A percentile compares a stretch with the other conserved stretches of the same genome.
Conservation (phyloP, 108 stramenopile genomes). For the Nitzschia palea region DNA sequence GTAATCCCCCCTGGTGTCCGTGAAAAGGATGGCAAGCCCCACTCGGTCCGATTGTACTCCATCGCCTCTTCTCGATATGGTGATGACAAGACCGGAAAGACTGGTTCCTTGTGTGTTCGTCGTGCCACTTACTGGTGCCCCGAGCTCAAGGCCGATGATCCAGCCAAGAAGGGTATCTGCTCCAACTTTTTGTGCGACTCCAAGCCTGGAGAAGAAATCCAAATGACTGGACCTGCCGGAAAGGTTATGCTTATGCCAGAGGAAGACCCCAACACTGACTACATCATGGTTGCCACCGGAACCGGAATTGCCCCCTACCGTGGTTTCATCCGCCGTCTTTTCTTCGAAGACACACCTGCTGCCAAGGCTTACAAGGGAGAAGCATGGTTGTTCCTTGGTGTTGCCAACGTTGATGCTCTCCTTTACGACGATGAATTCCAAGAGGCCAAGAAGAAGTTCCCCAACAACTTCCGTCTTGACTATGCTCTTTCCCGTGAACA, state of each 20-base stretch:
- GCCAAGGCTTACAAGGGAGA: slow-evolving; percentile 88
- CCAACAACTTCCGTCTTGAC: slow-evolving; percentile 94
- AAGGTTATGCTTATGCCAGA: slow-evolving; percentile 99
- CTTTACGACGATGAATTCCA: slow-evolving; percentile 97
- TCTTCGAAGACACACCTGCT: slow-evolving; percentile 91
- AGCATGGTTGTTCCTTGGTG: slow-evolving; percentile 98
- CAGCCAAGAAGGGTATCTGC: slow-evolving; percentile 97
- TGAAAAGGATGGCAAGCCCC: slow-evolving; percentile 96
- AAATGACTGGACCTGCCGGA: slow-evolving; percentile 94
- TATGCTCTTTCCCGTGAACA: slow-evolving; percentile 96
- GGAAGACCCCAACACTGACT: slow-evolving; percentile 88
- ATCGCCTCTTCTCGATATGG: slow-evolving; percentile 98
- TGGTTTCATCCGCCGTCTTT: slow-evolving; percentile 95
- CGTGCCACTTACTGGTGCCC: slow-evolving; percentile 96
- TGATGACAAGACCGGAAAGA: slow-evolving; percentile 96
- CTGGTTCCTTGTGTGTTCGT: slow-evolving; percentile 94
- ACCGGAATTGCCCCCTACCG: slow-evolving; percentile 98
- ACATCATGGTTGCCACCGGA: slow-evolving; percentile 98
- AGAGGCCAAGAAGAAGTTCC: slow-evolving; percentile 76
- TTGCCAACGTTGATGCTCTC: slow-evolving; percentile 92
- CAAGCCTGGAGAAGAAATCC: slow-evolving; percentile 81
- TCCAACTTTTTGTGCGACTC: slow-evolving; percentile 97
- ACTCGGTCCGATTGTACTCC: slow-evolving; percentile 96
- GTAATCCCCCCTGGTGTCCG: slow-evolving; percentile 93
- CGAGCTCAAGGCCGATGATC: slow-evolving; percentile 94